Evolutionary conservation across 2,329 filamentous ascomycete species (phyloP), one percentile per base, ranked within the genome.

Genomic region (Colletotrichum siamense): DNA sequence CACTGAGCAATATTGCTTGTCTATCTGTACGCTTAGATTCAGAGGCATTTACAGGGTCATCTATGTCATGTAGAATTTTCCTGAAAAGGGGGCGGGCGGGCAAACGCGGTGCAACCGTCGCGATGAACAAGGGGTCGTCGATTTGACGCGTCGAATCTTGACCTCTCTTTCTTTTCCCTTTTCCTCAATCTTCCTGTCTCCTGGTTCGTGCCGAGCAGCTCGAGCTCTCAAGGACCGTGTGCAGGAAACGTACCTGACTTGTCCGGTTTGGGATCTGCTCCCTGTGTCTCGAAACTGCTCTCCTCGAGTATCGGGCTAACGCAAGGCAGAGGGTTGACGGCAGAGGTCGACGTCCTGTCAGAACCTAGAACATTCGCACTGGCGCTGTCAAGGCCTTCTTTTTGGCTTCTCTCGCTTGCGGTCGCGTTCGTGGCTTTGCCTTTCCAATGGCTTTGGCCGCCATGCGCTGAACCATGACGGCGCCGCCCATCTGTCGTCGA

Each of bases 81-180:
- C 36, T 22, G 28, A 49, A 49, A 66, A 49, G 34, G 63, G 63
- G 63, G 63, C 63, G 34, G 15, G 36, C 36, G 24, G 16, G 63
- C 22, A 66, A 74, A 71, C 73, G 71, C 72, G 71, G 78, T 79
- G 76, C 74, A 79, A 78, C 77, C 69, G 36, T 69, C 75, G 77
- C 71, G 65, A 63, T 73, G 71, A 73, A 76, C 65, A 64, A 39
- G 69, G 28, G 66, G 5, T 34, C n/a, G 36, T 49, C 34, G 34
- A 22, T 65, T 65, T 65, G 36, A 26, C 63, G 36, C 24, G 63
- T 66, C 49, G 36, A 34, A 62, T 62, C 62, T 49, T 15, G 26
- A 16, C 18, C n/a, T 66, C 52, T 66, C 24, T 66, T 28, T 13
- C 32, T 26, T 67, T 69, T 18, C 34, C 57, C 39, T 71, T 44